Conservation (phyloP, 352 stramenopile species). For the Phytophthora pluvialis region DNA sequence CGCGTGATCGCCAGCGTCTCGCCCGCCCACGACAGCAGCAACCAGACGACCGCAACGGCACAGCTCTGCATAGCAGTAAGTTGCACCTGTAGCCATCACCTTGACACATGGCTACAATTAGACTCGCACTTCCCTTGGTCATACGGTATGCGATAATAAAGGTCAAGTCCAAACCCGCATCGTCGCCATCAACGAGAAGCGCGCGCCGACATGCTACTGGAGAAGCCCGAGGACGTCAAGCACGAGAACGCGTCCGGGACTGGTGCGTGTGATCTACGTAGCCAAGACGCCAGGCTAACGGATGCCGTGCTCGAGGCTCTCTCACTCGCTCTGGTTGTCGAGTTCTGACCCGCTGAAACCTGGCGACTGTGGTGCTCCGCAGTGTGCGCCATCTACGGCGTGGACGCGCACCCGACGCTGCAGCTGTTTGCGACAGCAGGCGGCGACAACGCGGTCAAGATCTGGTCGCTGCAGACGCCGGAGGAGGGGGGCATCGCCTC, state of each 20-base stretch:
- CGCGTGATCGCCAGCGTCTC: constrained; percentile 21
- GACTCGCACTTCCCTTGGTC: neutral
- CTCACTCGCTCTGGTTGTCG: constrained; percentile 11
- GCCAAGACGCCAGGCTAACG: neutral
- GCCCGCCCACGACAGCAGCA: constrained; percentile 15
- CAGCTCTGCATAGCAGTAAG: constrained; percentile 3
- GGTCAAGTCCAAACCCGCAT: neutral
- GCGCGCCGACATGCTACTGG: constrained; percentile 67
- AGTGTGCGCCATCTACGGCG: constrained; percentile 86
- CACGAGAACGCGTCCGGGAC: constrained; percentile 77
- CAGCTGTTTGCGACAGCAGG: constrained; percentile 80
- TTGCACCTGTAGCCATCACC: constrained; percentile 6
- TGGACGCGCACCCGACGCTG: constrained; percentile 82
- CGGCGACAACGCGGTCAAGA: constrained; percentile 85
- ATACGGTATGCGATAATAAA: neutral
- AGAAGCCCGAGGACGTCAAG: constrained; percentile 80
- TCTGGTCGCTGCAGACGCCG: constrained; percentile 69
- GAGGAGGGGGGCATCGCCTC: constrained; percentile 53
- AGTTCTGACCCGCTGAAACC: constrained; percentile 10
- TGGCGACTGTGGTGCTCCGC: neutral
- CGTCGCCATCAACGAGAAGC: neutral
- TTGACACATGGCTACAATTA: constrained; percentile 26
- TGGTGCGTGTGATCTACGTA: constrained; percentile 37
- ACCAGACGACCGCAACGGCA: neutral
- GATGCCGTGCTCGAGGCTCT: neutral